phyloP scores from a whole-genome alignment of 768 basidiomycete species.

The Phaeotremella fagi region DNA sequence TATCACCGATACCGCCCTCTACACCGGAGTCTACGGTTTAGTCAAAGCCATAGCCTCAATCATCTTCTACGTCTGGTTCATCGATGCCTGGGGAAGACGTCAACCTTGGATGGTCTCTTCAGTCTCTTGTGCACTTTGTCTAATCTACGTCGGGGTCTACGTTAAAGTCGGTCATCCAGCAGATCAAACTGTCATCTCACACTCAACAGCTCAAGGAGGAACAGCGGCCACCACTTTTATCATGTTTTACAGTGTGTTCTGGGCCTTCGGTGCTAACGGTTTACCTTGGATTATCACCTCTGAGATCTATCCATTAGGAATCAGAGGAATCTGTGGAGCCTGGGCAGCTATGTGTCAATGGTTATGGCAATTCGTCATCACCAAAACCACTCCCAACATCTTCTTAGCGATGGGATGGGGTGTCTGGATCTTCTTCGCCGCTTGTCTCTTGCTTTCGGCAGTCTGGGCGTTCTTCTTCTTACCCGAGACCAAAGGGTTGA shows the following conservation, averaged over 20 bases:
- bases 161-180: conserved; percentile 50
- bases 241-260: conserved; percentile 34
- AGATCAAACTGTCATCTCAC: conserved; percentile 18
- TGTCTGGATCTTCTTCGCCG: conserved; percentile 34
- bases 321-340: conserved; percentile 22
- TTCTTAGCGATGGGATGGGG: conserved; percentile 35
- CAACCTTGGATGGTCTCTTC: conserved; percentile 50
- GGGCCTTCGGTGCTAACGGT: conserved; percentile 48
- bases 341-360: conserved; percentile 30
- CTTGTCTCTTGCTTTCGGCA: conserved; percentile 17
- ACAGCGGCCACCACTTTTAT: conserved; percentile 32
- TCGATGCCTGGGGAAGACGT: conserved; percentile 52
- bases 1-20: conserved; percentile 47
- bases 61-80: conserved; percentile 45
- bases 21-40: conserved; percentile 55
- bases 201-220: conserved; percentile 9
- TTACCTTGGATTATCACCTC: conserved; percentile 53
- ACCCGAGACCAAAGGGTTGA: conserved; percentile 17
- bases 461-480: conserved; percentile 17
- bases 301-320: conserved; percentile 18
- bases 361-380: conserved; percentile 36
- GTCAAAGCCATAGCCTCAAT: conserved; percentile 42
- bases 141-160: conserved; percentile 54
- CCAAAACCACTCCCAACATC: conserved; percentile 39
- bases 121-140: conserved; percentile 49